Evolutionary conservation across 441 rosid species (phyloP).

Genomic region (Gossypium laxum): DNA sequence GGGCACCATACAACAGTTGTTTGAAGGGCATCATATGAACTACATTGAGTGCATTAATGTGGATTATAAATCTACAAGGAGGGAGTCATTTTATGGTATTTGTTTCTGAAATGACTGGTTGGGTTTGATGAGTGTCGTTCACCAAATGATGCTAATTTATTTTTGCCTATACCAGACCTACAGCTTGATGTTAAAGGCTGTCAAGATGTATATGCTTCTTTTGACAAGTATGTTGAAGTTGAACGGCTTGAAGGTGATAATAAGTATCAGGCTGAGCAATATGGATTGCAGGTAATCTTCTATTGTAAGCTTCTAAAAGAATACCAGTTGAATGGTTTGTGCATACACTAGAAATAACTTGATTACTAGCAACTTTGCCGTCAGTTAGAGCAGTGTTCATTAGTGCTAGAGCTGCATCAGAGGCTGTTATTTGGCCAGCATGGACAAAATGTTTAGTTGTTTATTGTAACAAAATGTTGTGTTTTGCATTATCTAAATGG

Average conservation of each 20-base stretch:
- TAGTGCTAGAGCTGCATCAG: not conserved
- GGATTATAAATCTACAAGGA: slow-evolving; percentile 41
- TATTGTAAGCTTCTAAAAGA: not conserved
- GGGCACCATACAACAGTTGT: slow-evolving; percentile 40
- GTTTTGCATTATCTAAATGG: not conserved
- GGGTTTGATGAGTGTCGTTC: not conserved
- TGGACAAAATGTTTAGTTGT: not conserved
- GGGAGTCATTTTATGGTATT: slow-evolving; percentile 43
- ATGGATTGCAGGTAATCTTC: slow-evolving; percentile 38
- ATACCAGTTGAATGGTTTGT: not conserved
- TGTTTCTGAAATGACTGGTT: not conserved
- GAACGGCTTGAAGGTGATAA: slow-evolving; percentile 49
- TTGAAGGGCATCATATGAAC: slow-evolving; percentile 43
- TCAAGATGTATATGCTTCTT: slow-evolving; percentile 43
- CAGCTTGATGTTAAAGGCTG: slow-evolving; percentile 50
- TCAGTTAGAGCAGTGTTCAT: not conserved
- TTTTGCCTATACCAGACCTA: slow-evolving; percentile 25
- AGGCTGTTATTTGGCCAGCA: slow-evolving; percentile 1
- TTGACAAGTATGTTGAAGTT: slow-evolving; percentile 50
- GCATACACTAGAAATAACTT: not conserved
- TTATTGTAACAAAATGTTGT: not conserved
- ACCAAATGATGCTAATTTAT: slow-evolving; percentile 1
- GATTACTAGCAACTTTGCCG: not conserved
- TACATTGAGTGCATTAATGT: slow-evolving; percentile 42
- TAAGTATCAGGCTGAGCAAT: slow-evolving; percentile 43